Evolutionary conservation across 1,284 basidiomycete genomes (phyloP).

Genomic region (Marasmius tenuissimus): DNA sequence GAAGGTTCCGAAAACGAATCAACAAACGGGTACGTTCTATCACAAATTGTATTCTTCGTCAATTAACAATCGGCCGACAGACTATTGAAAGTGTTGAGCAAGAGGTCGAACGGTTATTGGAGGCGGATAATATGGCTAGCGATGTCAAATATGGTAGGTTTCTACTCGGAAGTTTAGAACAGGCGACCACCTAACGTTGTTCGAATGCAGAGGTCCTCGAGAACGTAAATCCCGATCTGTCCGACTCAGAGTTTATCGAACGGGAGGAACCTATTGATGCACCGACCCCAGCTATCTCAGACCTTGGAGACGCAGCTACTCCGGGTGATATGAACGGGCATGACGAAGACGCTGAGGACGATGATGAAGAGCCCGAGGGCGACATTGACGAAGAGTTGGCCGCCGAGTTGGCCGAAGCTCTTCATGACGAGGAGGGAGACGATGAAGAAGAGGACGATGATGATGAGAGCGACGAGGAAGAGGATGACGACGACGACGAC

Average conservation of each 20-base stretch:
- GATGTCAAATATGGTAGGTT: constrained; percentile 74
- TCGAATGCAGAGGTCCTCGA: constrained; percentile 66
- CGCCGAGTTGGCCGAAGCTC: constrained; percentile 70
- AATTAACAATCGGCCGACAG: constrained; percentile 31
- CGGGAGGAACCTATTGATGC: constrained; percentile 62
- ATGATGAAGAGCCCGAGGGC: constrained; percentile 49
- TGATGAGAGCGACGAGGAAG: constrained; percentile 69
- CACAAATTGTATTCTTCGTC: background rate
- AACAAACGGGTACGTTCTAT: constrained; percentile 67
- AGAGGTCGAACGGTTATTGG: constrained; percentile 90
- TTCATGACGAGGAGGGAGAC: constrained; percentile 70
- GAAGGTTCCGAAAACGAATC: constrained; percentile 89
- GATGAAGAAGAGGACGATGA: constrained; percentile 65
- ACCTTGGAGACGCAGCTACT: constrained; percentile 61
- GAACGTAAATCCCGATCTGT: constrained; percentile 84
- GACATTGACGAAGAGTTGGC: constrained; percentile 81
- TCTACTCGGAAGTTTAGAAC: background rate
- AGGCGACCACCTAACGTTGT: constrained; percentile 4
- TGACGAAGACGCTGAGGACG: constrained; percentile 60
- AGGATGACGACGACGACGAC: constrained; percentile 66
- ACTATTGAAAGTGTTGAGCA: constrained; percentile 98
- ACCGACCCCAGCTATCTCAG: constrained; percentile 65
- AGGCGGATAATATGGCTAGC: constrained; percentile 81
- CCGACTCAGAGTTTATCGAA: constrained; percentile 83
- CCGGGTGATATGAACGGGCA: constrained; percentile 57